Evolutionary conservation across 2,329 filamentous ascomycete species (phyloP).

Genomic region (Paecilomyces dactylethromorphus): DNA sequence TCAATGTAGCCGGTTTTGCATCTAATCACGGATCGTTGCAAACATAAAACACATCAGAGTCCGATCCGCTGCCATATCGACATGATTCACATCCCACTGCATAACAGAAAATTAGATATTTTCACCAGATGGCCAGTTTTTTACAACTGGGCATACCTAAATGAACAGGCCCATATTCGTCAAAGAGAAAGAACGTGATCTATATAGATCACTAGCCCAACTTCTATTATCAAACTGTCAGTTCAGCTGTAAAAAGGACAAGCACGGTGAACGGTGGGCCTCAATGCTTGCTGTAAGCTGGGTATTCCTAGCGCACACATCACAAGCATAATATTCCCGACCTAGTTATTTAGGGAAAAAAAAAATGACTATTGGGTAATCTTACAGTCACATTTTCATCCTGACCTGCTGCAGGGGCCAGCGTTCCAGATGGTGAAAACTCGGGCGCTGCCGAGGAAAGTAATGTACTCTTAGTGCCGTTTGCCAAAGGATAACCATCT

Average conservation of each 20-base stretch:
- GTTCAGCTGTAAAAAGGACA: constrained; percentile 53
- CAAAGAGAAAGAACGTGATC: constrained; percentile 28
- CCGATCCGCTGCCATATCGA: background rate
- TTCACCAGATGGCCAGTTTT: background rate
- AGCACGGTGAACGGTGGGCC: constrained; percentile 36
- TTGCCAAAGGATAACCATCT: constrained; percentile 22
- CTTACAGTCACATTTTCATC: constrained; percentile 33
- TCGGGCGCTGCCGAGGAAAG: constrained; percentile 60
- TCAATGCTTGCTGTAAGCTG: constrained; percentile 25
- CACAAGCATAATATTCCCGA: constrained; percentile 47
- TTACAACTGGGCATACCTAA: constrained; percentile 25
- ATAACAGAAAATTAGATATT: background rate
- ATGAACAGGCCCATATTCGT: constrained; percentile 29
- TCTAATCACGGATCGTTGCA: background rate
- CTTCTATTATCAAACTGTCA: constrained; percentile 46
- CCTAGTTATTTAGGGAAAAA: constrained; percentile 47
- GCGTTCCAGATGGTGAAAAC: constrained; percentile 45
- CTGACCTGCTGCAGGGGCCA: constrained; percentile 17
- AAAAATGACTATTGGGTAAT: constrained; percentile 34
- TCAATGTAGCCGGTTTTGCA: constrained; percentile 41
- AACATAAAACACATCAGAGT: background rate
- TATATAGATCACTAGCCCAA: constrained; percentile 39
- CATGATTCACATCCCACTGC: background rate
- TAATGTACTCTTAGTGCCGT: constrained; percentile 44
- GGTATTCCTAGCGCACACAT: constrained; percentile 38